Conservation (phyloP, 2,329 filamentous ascomycete species). For the Cytospora leucostoma region DNA sequence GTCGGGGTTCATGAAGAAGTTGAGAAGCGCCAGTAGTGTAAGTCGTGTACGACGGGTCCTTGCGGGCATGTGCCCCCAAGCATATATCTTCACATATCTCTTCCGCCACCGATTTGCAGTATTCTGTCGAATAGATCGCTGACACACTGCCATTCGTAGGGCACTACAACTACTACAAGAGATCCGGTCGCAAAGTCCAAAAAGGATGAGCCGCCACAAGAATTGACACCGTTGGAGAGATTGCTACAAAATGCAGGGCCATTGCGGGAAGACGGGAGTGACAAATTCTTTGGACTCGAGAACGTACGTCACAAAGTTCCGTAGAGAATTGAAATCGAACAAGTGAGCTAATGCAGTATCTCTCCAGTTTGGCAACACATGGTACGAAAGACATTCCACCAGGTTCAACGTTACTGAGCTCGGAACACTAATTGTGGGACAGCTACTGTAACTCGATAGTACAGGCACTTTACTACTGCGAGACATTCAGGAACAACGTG, state of each 20-base stretch:
- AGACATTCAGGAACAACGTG: conserved; percentile 89
- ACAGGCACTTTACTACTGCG: conserved; percentile 94
- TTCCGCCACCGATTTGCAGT: conserved; percentile 16
- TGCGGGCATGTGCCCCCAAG: conserved; percentile 13
- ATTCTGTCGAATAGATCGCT: conserved; percentile 15
- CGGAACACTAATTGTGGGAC: conserved; percentile 31
- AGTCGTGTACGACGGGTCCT: conserved; percentile 37
- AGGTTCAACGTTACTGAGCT: conserved; percentile 5
- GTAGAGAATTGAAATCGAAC: background rate
- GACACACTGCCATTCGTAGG: conserved; percentile 37
- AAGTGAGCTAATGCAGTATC: conserved; percentile 16
- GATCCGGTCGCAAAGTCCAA: conserved; percentile 48
- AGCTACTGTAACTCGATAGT: conserved; percentile 99
- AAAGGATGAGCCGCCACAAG: conserved; percentile 59
- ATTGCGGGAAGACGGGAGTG: conserved; percentile 82
- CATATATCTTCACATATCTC: conserved; percentile 1
- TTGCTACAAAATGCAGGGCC: conserved; percentile 82
- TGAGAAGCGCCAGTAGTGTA: conserved; percentile 58
- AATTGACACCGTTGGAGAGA: conserved; percentile 66
- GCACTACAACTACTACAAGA: conserved; percentile 45
- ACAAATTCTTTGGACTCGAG: conserved; percentile 98
- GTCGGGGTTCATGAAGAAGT: conserved; percentile 61
- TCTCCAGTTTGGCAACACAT: conserved; percentile 90
- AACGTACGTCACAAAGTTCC: conserved; percentile 67
- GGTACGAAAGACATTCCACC: conserved; percentile 57